Base-by-base conservation (phyloP, 1,284 basidiomycete species). In the Exobasidium rhododendri region DNA sequence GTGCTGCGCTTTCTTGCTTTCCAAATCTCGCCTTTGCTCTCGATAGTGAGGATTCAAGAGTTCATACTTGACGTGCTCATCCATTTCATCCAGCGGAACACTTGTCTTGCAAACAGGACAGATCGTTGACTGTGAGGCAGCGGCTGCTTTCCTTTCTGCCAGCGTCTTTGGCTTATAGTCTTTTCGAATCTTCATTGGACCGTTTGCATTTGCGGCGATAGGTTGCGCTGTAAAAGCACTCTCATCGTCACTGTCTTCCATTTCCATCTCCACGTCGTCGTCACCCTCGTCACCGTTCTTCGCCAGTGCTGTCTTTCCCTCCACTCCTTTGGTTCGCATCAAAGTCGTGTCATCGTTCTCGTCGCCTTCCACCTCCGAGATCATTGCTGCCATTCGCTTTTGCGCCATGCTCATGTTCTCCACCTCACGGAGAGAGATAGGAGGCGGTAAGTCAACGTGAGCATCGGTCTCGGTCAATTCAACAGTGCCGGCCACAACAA, bases 11-110 rank as follows among this genome's bases (percentile, higher is more conserved):
- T 70, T 69, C 49, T 71, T 71, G 24, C 67, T 61, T 56, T 79
- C 77, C 13, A 79, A 62, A 47, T 75, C 68, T 32, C 64, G 60
- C 14, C 75, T 66, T 62, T 79, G 74, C 58, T 78, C 73, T 59
- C 76, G 71, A 58, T 69, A 78, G 77, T 89, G 88, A 45, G 96
- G 96, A 82, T 99, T 94, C 73, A 99, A 86, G 55, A 97, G 83
- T 81, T 99, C 96, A 80, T 98, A 97, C 76, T 96, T 90, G 85
- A 97, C 94, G 81, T 98, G 96, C 79, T 98, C 94, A 70, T 93
- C 88, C 65, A 98, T 85, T 80, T 98, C 94, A 82, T 93, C 89
- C 70, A 96, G 88, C 29, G 93, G 88, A 28, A 98, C 90, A 80
- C 91, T 88, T 80, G 97, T 92, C 31, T 90, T 89, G 82, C 94